phyloP scores from a whole-genome alignment of 371 early-diverging fungal genomes.

The Coemansia sp. region DNA sequence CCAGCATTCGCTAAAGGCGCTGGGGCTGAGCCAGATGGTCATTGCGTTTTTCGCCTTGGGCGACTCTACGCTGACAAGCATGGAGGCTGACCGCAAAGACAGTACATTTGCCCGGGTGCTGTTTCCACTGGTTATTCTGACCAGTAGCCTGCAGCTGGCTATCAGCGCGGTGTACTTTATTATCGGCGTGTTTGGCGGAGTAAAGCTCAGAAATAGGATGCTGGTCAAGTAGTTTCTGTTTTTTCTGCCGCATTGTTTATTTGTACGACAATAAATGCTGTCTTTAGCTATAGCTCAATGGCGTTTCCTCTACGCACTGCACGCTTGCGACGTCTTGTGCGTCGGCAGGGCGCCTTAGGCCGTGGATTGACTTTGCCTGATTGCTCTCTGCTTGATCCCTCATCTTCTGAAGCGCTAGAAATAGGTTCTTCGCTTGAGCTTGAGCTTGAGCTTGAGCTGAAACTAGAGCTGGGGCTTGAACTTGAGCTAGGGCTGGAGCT shows the following conservation, averaged over 20 bases:
- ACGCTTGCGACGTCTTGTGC: too few species aligned
- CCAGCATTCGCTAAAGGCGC: slow-evolving; percentile 25
- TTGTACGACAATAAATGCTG: background rate
- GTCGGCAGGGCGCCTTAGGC: too few species aligned
- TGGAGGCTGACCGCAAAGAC: slow-evolving; percentile 1
- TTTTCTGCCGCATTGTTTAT: background rate
- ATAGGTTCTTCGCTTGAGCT: too few species aligned
- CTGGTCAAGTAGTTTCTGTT: background rate
- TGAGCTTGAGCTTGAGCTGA: too few species aligned
- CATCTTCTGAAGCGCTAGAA: too few species aligned
- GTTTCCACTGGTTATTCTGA: slow-evolving; percentile 31
- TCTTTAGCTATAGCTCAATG: background rate
- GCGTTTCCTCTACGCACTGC: background rate
- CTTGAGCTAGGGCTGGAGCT: too few species aligned
- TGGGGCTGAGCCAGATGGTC: slow-evolving; percentile 37
- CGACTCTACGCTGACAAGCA: slow-evolving; percentile 23
- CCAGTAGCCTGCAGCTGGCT: slow-evolving; percentile 16
- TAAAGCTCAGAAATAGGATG: slow-evolving; percentile 3
- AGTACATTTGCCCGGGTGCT: slow-evolving; percentile 13
- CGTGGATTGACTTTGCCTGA: too few species aligned
- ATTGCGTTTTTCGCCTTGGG: slow-evolving; percentile 36
- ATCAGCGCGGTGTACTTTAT: slow-evolving; percentile 30
- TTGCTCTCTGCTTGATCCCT: background rate
- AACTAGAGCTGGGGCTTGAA: too few species aligned
- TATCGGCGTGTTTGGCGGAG: slow-evolving; percentile 38